Conservation (phyloP, 768 basidiomycete species). For the Nidularia pulvinata region DNA sequence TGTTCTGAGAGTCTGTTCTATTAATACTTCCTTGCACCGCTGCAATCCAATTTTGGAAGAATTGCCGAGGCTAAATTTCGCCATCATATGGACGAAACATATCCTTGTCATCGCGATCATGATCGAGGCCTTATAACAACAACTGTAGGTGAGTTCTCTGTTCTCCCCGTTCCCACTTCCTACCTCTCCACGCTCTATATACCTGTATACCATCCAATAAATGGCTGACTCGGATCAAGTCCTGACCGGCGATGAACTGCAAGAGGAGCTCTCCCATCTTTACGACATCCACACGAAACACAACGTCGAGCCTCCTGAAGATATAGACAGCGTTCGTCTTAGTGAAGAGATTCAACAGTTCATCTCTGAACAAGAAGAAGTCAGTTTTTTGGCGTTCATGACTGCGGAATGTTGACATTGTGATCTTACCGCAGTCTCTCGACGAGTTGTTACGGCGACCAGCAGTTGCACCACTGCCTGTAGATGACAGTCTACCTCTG, state of each 20-base stretch:
- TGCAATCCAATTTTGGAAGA: too few species aligned
- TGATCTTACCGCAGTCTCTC: conserved; percentile 13
- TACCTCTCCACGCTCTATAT: too few species aligned
- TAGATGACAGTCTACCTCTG: conserved; percentile 45
- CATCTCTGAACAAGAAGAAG: conserved; percentile 26
- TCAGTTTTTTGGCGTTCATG: conserved; percentile 5
- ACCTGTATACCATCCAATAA: too few species aligned
- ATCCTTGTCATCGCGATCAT: too few species aligned
- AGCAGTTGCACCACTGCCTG: conserved; percentile 25
- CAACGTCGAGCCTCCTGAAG: conserved; percentile 23
- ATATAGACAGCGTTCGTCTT: conserved; percentile 18
- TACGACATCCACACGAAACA: conserved; percentile 29
- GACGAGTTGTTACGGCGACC: conserved; percentile 35
- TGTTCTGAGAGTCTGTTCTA: too few species aligned
- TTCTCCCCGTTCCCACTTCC: too few species aligned
- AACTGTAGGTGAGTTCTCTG: too few species aligned
- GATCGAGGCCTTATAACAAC: too few species aligned
- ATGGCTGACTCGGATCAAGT: too few species aligned
- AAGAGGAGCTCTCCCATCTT: conserved; percentile 16
- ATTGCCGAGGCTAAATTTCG: too few species aligned
- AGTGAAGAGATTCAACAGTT: conserved; percentile 34
- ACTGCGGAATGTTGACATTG: neutral
- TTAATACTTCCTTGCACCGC: too few species aligned
- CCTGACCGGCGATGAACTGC: neutral
- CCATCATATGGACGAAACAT: too few species aligned